A percentile compares a stretch with the other conserved stretches of the same genome.
phyloP scores from a whole-genome alignment of 306 rosid genomes.

The Citrullus colocynthis region DNA sequence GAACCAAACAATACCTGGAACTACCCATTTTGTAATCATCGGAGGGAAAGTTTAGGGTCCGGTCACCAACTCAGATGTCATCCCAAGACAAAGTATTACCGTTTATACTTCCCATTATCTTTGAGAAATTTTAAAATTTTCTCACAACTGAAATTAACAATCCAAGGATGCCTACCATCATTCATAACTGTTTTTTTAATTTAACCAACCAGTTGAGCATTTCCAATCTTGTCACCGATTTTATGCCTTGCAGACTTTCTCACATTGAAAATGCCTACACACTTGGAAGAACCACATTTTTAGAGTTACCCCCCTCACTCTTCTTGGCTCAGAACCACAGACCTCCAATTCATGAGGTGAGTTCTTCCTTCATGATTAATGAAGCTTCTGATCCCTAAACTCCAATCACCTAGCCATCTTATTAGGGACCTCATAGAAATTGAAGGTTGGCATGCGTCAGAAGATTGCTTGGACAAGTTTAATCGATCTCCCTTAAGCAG shows the following conservation, averaged over 20 bases:
- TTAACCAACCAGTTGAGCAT: not conserved
- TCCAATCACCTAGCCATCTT: not conserved
- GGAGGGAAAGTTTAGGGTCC: not conserved
- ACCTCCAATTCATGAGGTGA: not conserved
- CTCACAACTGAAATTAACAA: not conserved
- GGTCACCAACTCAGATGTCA: not conserved
- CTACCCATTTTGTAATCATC: not conserved
- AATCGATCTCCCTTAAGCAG: not conserved
- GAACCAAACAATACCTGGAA: not conserved
- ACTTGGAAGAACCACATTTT: too few relatives aligned
- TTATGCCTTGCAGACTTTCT: not conserved
- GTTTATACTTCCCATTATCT: not conserved
- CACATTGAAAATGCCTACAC: not conserved
- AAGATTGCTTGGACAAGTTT: not conserved
- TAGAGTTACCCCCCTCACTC: not conserved
- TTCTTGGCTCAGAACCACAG: not conserved
- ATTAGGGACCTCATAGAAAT: not conserved
- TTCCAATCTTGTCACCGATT: not conserved
- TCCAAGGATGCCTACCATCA: not conserved
- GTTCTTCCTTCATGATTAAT: not conserved
- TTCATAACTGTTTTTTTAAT: not conserved
- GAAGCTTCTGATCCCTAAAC: not conserved
- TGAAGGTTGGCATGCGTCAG: not conserved
- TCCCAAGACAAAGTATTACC: not conserved
- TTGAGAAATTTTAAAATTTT: not conserved